Evolutionary conservation across 768 basidiomycete species (phyloP).

Genomic region (Tylopilus plumbeoviolaceoides): DNA sequence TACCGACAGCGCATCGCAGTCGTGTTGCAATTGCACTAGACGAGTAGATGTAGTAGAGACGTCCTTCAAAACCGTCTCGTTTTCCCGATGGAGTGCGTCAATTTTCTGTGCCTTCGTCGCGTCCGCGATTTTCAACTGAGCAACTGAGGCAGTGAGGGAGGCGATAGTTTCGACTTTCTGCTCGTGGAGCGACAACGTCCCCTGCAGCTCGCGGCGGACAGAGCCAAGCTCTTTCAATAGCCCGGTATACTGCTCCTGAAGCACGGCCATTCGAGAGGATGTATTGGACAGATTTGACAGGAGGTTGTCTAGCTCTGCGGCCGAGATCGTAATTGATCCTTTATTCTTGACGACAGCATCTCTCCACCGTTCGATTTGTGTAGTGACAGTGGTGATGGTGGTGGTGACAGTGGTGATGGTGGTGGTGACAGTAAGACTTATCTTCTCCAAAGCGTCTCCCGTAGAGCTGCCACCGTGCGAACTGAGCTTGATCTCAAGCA

Average conservation of each 20-base stretch:
- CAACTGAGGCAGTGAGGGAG: neutral
- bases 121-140: neutral
- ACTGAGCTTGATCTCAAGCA: constrained; percentile 2
- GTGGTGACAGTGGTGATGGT: neutral
- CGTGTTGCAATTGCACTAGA: neutral
- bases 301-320: constrained; percentile 6
- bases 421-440: neutral
- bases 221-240: neutral
- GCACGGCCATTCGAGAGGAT: neutral
- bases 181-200: neutral
- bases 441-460: too few relatives aligned
- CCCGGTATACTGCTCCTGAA: neutral
- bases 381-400: neutral
- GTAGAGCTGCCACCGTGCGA: neutral
- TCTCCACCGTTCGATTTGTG: constrained; percentile 1
- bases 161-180: neutral
- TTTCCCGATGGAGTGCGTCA: neutral
- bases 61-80: neutral
- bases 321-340: constrained; percentile 1
- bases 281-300: neutral
- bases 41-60: neutral
- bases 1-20: neutral
- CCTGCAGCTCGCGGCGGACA: neutral
- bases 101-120: neutral
- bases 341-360: neutral